Evolutionary conservation across 176 grass and related monocot genomes (phyloP), one percentile per base, ranked within the genome.

Genomic region (Bothriochloa decipiens): DNA sequence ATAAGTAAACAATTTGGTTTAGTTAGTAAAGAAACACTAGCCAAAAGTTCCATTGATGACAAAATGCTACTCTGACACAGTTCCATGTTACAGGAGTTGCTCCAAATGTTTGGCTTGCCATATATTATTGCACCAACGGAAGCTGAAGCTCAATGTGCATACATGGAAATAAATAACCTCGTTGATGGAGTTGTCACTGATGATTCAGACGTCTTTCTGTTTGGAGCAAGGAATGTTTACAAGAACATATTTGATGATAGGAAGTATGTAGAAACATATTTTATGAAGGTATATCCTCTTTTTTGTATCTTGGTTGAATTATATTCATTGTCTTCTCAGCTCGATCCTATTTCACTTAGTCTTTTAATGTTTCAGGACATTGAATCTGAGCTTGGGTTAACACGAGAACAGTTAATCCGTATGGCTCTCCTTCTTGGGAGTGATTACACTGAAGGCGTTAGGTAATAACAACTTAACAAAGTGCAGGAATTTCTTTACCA

Each of bases 241-340:
- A 98, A 95, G 86, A 98, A 98, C 82, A 98, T 95, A 90, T 98
- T 98, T 89, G 93, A 98, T 83, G 96, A 98, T 79, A 89, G 91
- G 72, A 98, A 98, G 84, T 98, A 98, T 89, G 96, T 98, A 58
- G 96, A 98, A 86, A 98, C 93, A 70, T 98, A 98, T 53, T 91
- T 95, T 80, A 93, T 95, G 96, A 98, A 98, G 92, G 95, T 97
- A 63, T 88, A 50, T 82, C 45, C 40, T 65, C 58, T 83, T 85
- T 85, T 46, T 68, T 63, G 4, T 63, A 6, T 63, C 60, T 13
- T 63, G 60, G 23, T 63, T 63, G 9, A 62, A 5, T 26, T 73
- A 60, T 78, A 45, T 87, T 60, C 39, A 64, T 82, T 74, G 28
- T 6, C 60, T 75, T 82, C 18, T 62, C 46, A 72, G 42, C 43